These are phyloP conservation scores for Fusarium nodosum DNA, from an alignment of 2,329 filamentous ascomycete genomes.

Conservation along the genomic window DNA sequence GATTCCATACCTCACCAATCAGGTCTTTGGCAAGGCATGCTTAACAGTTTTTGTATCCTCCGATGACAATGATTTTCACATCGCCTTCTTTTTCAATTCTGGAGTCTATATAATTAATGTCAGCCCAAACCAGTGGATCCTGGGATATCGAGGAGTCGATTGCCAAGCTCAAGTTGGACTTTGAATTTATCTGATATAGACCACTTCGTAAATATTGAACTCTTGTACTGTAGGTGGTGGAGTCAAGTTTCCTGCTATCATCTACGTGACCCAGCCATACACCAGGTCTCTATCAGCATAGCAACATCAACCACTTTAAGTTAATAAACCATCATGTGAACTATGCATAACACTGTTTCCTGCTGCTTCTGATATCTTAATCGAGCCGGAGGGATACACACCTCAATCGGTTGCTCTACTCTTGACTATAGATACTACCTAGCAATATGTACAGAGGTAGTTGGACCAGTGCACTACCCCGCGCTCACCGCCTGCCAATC, in stretches of 20 bases:
- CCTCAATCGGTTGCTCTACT: not conserved
- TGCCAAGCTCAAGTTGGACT: not conserved
- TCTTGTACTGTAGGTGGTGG: no score
- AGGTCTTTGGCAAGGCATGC: not conserved
- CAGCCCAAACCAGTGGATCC: not conserved
- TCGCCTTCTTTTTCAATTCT: no score
- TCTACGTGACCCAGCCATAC: not conserved
- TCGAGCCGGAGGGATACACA: not conserved
- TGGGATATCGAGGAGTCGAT: not conserved
- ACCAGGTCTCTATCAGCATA: not conserved
- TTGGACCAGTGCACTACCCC: conserved; percentile 16
- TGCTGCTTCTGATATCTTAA: not conserved
- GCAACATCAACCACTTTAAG: not conserved
- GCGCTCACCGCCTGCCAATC: conserved; percentile 48
- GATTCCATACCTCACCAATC: not conserved
- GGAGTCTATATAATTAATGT: not conserved
- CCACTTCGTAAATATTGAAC: not conserved
- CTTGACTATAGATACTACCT: not conserved
- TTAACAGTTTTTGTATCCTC: not conserved
- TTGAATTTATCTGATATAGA: not conserved
- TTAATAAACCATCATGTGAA: not conserved
- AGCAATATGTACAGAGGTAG: not conserved
- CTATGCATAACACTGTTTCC: not conserved
- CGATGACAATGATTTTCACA: no score
- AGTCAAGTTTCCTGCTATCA: no score